These are phyloP conservation scores for Coemansia sp. DNA, from an alignment of 371 early-diverging fungal species.

Conservation along the genomic window DNA sequence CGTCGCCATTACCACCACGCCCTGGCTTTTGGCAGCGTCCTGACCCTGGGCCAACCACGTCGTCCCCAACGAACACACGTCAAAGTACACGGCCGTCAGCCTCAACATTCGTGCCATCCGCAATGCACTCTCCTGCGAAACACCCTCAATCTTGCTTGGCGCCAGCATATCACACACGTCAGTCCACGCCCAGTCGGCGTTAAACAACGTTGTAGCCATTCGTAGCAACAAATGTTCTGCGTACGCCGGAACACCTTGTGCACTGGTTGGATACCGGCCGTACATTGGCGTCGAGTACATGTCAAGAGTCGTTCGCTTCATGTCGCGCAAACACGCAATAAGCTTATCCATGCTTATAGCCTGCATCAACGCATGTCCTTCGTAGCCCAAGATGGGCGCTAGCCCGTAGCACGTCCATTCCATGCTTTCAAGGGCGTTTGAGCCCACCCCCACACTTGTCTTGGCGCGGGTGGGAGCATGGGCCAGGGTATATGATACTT, in stretches of 20 bases:
- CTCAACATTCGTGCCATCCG: conserved; percentile 22
- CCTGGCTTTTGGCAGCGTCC: neutral
- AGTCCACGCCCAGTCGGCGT: conserved; percentile 33
- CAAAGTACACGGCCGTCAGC: conserved; percentile 22
- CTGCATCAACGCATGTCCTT: conserved; percentile 40
- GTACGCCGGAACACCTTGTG: conserved; percentile 16
- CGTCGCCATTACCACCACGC: conserved; percentile 1
- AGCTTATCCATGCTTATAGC: conserved; percentile 45
- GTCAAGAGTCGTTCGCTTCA: conserved; percentile 30
- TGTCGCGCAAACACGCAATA: conserved; percentile 30
- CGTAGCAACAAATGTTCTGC: conserved; percentile 31
- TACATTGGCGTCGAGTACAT: conserved; percentile 29
- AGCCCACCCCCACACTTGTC: conserved; percentile 12
- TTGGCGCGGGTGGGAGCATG: conserved; percentile 6
- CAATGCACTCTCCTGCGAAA: conserved; percentile 4
- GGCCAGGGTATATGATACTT: conserved; percentile 16
- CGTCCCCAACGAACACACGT: conserved; percentile 35
- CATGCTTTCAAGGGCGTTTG: conserved; percentile 23
- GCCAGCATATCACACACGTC: conserved; percentile 14
- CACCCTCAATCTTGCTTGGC: conserved; percentile 17
- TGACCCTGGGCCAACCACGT: neutral
- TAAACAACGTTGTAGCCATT: conserved; percentile 33
- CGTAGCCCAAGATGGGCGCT: conserved; percentile 41
- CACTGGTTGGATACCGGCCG: conserved; percentile 30
- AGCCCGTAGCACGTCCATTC: conserved; percentile 35